A percentile compares a stretch with the other conserved stretches of the same genome.
Evolutionary conservation across 441 rosid genomes (phyloP).

Genomic region (Aquilaria agallochum): DNA sequence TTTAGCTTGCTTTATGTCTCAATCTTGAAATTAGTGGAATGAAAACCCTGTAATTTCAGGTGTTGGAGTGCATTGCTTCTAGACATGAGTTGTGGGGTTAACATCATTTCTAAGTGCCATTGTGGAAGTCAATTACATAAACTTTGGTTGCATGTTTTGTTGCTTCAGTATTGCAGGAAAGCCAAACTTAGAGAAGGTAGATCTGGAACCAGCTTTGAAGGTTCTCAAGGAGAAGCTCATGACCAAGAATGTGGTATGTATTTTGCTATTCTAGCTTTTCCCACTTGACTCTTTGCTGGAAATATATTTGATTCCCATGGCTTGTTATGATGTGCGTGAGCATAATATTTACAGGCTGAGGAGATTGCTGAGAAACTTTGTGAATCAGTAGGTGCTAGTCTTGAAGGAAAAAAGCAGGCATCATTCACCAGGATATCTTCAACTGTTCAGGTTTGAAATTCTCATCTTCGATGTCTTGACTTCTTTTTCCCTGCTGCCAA

Average conservation of each 20-base stretch:
- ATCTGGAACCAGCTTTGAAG: slow-evolving; percentile 88
- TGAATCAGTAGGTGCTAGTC: slow-evolving; percentile 94
- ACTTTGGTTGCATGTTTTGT: background rate
- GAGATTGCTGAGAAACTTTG: slow-evolving; percentile 98
- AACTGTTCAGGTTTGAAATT: slow-evolving; percentile 76
- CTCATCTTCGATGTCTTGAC: background rate
- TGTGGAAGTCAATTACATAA: background rate
- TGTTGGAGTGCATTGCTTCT: too few species aligned
- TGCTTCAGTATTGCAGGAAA: slow-evolving; percentile 87
- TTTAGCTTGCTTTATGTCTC: too few species aligned
- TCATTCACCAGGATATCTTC: slow-evolving; percentile 96
- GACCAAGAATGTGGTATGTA: slow-evolving; percentile 98
- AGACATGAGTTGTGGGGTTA: too few species aligned
- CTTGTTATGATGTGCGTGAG: background rate
- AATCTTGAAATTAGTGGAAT: too few species aligned
- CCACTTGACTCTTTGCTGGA: too few species aligned
- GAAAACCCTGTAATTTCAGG: too few species aligned
- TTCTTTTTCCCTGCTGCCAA: background rate
- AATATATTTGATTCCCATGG: background rate
- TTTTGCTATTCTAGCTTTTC: slow-evolving; percentile 2
- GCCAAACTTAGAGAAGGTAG: slow-evolving; percentile 88
- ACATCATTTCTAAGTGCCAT: background rate
- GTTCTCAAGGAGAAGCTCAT: slow-evolving; percentile 96
- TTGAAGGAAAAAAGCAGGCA: slow-evolving; percentile 93
- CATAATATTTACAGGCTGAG: slow-evolving; percentile 64